Evolutionary conservation across 352 stramenopile genomes (phyloP).

Genomic region (Thalassiosira ordinaria): DNA sequence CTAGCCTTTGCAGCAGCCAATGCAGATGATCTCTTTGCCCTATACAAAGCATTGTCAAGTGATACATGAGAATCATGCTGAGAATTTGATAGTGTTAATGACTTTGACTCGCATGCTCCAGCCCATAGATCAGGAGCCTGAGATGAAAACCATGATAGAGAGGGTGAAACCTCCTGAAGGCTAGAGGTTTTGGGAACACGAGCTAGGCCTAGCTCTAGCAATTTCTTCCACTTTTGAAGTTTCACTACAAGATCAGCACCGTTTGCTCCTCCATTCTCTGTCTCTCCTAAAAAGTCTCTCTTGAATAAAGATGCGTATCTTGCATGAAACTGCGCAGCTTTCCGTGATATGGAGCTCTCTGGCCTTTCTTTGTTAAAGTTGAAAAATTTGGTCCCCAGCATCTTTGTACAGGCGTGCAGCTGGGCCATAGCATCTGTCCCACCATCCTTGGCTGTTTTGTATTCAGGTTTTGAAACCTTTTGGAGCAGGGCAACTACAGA

Average conservation of each 20-base stretch:
- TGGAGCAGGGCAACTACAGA: conserved; percentile 95
- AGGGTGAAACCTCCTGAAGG: conserved; percentile 78
- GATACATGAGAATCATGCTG: conserved; percentile 37
- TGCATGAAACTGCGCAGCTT: conserved; percentile 58
- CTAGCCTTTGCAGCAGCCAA: conserved; percentile 67
- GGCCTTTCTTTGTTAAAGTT: conserved; percentile 51
- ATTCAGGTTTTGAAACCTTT: conserved; percentile 88
- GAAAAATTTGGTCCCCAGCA: conserved; percentile 63
- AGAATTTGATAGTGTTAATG: conserved; percentile 52
- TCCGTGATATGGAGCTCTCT: conserved; percentile 43
- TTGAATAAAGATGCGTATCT: conserved; percentile 69
- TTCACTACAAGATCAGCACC: conserved; percentile 64
- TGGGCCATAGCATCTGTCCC: conserved; percentile 22
- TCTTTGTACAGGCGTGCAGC: conserved; percentile 54
- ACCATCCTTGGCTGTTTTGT: conserved; percentile 51
- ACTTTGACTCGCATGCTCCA: conserved; percentile 60
- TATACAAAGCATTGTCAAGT: conserved; percentile 52
- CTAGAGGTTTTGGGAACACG: conserved; percentile 65
- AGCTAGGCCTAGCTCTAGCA: conserved; percentile 75
- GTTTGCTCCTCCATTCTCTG: conserved; percentile 8
- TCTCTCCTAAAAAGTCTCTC: conserved; percentile 72
- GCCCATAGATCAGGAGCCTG: conserved; percentile 81
- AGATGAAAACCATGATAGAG: conserved; percentile 73
- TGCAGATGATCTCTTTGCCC: conserved; percentile 68
- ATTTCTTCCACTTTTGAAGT: conserved; percentile 81